Evolutionary conservation across 2,329 filamentous ascomycete species (phyloP).

Genomic region (Scedosporium apiospermum): DNA sequence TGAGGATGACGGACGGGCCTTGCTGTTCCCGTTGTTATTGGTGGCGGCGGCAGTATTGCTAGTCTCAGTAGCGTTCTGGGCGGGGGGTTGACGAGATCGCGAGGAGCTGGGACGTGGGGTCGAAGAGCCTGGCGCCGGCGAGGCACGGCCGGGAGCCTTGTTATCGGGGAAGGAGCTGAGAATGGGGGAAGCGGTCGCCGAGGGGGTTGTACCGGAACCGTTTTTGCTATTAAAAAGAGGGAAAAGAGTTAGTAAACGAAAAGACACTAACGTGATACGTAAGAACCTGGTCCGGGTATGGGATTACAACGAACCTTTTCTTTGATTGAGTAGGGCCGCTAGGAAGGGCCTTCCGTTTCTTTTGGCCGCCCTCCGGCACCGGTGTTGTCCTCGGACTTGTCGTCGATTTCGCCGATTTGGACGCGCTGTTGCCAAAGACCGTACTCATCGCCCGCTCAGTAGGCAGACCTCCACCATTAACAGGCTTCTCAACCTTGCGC

Average conservation of each 20-base stretch:
- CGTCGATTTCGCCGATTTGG: conserved; percentile 23
- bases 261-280: background rate
- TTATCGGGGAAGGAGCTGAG: conserved; percentile 58
- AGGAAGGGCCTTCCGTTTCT: conserved; percentile 59
- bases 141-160: conserved; percentile 39
- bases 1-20: conserved; percentile 47
- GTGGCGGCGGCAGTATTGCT: background rate
- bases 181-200: conserved; percentile 66
- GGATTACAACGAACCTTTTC: conserved; percentile 55
- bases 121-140: conserved; percentile 47
- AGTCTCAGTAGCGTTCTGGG: conserved; percentile 46
- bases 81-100: conserved; percentile 67
- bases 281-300: background rate
- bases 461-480: conserved; percentile 21
- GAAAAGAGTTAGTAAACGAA: background rate
- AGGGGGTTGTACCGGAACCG: conserved; percentile 47
- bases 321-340: conserved; percentile 62
- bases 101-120: conserved; percentile 55
- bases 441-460: conserved; percentile 63
- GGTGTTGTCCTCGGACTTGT: conserved; percentile 63
- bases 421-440: conserved; percentile 34
- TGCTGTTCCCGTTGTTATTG: conserved; percentile 22
- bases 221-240: conserved; percentile 20
- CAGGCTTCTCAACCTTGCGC: conserved; percentile 65
- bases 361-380: conserved; percentile 52